These are phyloP conservation scores for Monilinia polystroma DNA, from an alignment of 2,329 filamentous ascomycete species.

Conservation along the genomic window DNA sequence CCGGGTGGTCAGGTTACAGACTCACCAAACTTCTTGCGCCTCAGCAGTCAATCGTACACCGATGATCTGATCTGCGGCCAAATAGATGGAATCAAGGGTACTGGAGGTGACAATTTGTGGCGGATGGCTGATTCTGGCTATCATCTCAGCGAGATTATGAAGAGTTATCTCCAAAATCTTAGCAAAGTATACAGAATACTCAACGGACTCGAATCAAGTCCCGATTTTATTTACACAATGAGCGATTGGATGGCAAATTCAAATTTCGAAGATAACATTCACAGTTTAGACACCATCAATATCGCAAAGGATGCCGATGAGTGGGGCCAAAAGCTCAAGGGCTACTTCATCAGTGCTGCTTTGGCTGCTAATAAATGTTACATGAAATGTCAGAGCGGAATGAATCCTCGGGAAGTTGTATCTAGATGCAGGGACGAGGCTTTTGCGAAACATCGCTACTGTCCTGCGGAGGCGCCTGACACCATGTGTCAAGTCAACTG, in stretches of 20 bases:
- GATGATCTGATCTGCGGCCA: slow-evolving; percentile 2
- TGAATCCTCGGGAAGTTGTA: neutral
- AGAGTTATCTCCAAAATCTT: neutral
- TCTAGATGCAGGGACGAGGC: neutral
- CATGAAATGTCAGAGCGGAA: slow-evolving; percentile 11
- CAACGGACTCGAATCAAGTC: neutral
- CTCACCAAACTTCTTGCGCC: neutral
- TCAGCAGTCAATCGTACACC: neutral
- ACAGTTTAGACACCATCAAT: neutral
- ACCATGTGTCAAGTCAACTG: slow-evolving; percentile 20
- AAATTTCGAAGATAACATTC: neutral
- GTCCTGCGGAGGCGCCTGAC: slow-evolving; percentile 1
- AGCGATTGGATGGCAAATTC: slow-evolving; percentile 11
- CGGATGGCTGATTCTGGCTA: slow-evolving; percentile 1
- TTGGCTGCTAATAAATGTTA: slow-evolving; percentile 21
- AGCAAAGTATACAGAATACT: neutral
- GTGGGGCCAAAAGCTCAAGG: neutral
- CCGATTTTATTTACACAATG: neutral
- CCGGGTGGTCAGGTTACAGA: neutral
- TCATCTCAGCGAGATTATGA: slow-evolving; percentile 2
- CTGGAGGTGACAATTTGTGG: neutral
- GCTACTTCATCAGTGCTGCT: slow-evolving; percentile 3
- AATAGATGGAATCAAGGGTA: slow-evolving; percentile 1
- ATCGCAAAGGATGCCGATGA: neutral
- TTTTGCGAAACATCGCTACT: neutral